A percentile compares a stretch with the other conserved stretches of the same genome.
phyloP scores from a whole-genome alignment of 352 stramenopile genomes.

The Pythium volutum region DNA sequence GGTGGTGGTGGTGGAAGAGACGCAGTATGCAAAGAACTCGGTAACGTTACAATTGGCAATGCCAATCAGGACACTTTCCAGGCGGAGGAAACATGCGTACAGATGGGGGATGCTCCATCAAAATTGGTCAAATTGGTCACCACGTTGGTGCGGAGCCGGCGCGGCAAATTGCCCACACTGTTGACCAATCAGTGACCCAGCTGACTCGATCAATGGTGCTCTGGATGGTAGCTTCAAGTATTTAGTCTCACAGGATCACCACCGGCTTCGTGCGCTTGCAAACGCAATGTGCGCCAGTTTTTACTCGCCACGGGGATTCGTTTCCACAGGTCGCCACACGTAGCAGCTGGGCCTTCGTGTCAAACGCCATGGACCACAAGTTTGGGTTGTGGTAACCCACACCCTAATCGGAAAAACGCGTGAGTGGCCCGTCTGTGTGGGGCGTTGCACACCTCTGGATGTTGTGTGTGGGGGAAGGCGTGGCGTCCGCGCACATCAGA shows the following conservation, averaged over 20 bases:
- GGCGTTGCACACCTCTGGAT: conserved; percentile 8
- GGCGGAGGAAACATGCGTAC: no score
- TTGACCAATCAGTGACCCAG: conserved; percentile 1
- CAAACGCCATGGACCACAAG: neutral
- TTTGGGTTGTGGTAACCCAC: conserved; percentile 20
- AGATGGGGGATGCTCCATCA: neutral
- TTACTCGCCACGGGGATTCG: neutral
- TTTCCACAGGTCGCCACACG: conserved; percentile 2
- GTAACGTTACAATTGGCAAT: no score
- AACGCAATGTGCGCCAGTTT: neutral
- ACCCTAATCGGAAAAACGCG: conserved; percentile 19
- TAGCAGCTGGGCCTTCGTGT: neutral
- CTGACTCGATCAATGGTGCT: conserved; percentile 1
- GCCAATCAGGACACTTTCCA: no score
- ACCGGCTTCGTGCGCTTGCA: neutral
- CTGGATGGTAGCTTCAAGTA: conserved; percentile 17
- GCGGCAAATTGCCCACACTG: neutral
- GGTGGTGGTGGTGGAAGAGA: no score
- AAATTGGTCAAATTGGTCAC: no score
- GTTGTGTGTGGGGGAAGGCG: neutral
- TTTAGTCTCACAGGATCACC: neutral
- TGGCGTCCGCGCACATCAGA: conserved; percentile 8
- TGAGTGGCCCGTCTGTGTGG: neutral
- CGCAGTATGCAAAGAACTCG: no score
- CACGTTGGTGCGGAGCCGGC: neutral